phyloP scores from a whole-genome alignment of 148 eudicot species.

The Rhododendron ferrugineum region DNA sequence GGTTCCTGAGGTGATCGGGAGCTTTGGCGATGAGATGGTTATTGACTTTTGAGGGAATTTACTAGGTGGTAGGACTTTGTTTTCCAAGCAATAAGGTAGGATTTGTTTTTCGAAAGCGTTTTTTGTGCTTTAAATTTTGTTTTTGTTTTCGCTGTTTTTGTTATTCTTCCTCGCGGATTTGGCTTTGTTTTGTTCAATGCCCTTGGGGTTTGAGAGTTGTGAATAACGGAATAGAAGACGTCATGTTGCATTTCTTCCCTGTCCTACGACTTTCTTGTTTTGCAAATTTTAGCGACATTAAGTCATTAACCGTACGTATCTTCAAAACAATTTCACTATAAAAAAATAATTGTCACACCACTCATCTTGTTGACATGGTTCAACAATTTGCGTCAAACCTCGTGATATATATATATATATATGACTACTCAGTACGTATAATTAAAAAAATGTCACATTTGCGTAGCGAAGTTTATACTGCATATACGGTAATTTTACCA shows the following conservation, averaged over 20 bases:
- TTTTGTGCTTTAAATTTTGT: not conserved
- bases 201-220: not conserved
- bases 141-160: too few species aligned
- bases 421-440: too few species aligned
- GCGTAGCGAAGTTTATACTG: too few species aligned
- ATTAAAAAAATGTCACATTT: too few species aligned
- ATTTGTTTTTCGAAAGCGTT: not conserved
- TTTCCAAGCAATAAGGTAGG: not conserved
- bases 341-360: too few species aligned
- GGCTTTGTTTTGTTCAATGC: not conserved
- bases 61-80: not conserved
- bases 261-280: not conserved
- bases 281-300: not conserved
- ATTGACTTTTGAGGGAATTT: constrained; percentile 17
- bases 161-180: too few species aligned
- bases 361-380: too few species aligned
- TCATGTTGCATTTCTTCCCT: not conserved
- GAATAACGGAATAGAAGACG: not conserved
- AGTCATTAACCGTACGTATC: too few species aligned
- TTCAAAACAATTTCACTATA: too few species aligned
- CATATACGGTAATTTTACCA: too few species aligned
- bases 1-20: constrained; percentile 14
- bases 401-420: too few species aligned
- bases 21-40: not conserved
- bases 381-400: too few species aligned